Base-by-base conservation (phyloP, 352 stramenopile species). In the Aphanomyces invadans region DNA sequence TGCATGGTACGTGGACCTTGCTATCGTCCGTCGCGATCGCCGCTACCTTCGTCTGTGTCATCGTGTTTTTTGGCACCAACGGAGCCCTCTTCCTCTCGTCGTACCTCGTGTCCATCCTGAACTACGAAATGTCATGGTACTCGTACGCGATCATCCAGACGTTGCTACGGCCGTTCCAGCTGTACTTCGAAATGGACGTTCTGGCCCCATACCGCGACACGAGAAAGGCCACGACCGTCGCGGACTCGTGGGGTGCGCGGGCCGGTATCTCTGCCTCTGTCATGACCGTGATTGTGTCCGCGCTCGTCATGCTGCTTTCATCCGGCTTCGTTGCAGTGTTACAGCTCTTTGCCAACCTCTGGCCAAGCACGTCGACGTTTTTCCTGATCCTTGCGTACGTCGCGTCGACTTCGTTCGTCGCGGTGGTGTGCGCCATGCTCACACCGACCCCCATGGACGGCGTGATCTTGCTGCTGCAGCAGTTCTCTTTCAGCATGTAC, bases 71-170 rank as follows among this genome's bases (percentile, higher is more conserved):
- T 2, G 28, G 38, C 10, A 25, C 1, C 31, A 57, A 19, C 1
- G 60, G 60, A 28, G 33, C 57, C 15, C 42, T 42, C 49, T 67
- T 67, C 42, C 60, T 67, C 33, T 21, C 11, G 29, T 49, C 60
- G n/a, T 45, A 46, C 32, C 45, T 67, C 17, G 26, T 57, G 17
- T 29, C 60, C 9, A 29, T 67, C 23, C 25, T 67, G 38, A 67
- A 67, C 60, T 67, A 67, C 36, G 60, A 67, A 48, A 67, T 67
- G 60, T 15, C 60, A 7, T 67, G 60, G 60, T 67, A 67, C 21
- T 25, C 19, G 5, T 26, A 48, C 26, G 60, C 38, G n/a, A 57
- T 67, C 12, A 49, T 49, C 49, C 60, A 67, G 25, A 67, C 28
- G 49, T 32, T 67, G 10, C 33, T 67, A 12, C 60, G 60, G 17